phyloP scores from a whole-genome alignment of 306 rosid species.

The Bauhinia variegata region DNA sequence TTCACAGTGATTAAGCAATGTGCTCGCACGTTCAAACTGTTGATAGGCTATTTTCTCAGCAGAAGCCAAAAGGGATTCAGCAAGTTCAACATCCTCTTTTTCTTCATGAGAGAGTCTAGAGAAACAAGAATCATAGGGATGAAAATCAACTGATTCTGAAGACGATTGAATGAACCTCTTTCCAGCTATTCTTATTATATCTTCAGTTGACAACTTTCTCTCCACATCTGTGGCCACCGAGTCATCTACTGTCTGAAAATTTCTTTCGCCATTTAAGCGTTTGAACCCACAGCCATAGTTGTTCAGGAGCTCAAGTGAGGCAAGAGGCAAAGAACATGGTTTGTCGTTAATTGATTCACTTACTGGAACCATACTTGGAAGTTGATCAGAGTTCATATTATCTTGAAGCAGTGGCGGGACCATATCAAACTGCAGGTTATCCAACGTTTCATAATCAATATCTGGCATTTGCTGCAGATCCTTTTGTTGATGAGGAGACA shows the following conservation, averaged over 20 bases:
- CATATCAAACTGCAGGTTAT: conserved; percentile 18
- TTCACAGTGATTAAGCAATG: conserved; percentile 40
- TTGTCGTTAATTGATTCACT: conserved; percentile 30
- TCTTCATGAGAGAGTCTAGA: conserved; percentile 36
- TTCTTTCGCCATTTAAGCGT: conserved; percentile 29
- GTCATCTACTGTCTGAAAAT: conserved; percentile 18
- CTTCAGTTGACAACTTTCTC: conserved; percentile 40
- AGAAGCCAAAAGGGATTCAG: conserved; percentile 42
- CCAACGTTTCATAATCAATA: conserved; percentile 22
- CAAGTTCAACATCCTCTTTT: conserved; percentile 38
- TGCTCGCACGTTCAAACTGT: conserved; percentile 36
- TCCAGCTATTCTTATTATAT: conserved; percentile 46
- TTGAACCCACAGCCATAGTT: conserved; percentile 33
- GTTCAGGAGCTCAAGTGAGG: conserved; percentile 42
- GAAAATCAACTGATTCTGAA: conserved; percentile 24
- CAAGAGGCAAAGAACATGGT: neutral
- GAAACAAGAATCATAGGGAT: conserved; percentile 42
- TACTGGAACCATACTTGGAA: conserved; percentile 16
- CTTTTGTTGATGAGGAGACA: conserved; percentile 24
- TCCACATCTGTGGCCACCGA: neutral
- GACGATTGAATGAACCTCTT: conserved; percentile 39
- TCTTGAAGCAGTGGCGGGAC: conserved; percentile 29
- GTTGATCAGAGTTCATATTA: conserved; percentile 22
- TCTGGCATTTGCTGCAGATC: conserved; percentile 17
- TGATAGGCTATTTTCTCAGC: conserved; percentile 46